phyloP scores from a whole-genome alignment of 371 early-diverging fungal genomes.

The Rhizopus stolonifer region DNA sequence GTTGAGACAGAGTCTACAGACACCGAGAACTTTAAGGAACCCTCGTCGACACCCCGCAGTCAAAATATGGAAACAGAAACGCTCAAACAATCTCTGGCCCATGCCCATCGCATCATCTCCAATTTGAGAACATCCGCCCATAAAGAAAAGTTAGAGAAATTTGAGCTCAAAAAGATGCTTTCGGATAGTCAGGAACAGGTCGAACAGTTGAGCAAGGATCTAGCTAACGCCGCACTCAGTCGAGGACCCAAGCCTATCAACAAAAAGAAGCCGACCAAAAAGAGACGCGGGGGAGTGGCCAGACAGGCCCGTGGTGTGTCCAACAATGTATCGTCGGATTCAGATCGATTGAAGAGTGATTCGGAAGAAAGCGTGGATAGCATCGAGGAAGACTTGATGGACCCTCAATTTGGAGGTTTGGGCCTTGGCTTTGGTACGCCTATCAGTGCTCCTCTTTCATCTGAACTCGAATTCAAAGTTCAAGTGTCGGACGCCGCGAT shows the following conservation, averaged over 20 bases:
- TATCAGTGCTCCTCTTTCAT: constrained; percentile 19
- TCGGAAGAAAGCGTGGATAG: constrained; percentile 6
- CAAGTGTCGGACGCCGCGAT: constrained; percentile 21
- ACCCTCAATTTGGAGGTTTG: constrained; percentile 1
- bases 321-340: constrained; percentile 15
- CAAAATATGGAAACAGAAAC: constrained; percentile 47
- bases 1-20: too few species aligned
- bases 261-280: constrained; percentile 17
- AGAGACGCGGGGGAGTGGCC: constrained; percentile 20
- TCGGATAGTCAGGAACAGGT: constrained; percentile 66
- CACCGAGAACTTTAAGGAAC: too few species aligned
- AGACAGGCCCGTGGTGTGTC: constrained; percentile 26
- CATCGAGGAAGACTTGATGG: constrained; percentile 6
- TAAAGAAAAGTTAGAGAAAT: constrained; percentile 56
- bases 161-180: constrained; percentile 61
- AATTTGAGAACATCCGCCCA: constrained; percentile 48
- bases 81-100: constrained; percentile 44
- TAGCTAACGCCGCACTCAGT: not conserved
- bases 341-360: constrained; percentile 7
- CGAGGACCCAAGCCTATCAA: constrained; percentile 2
- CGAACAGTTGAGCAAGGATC: constrained; percentile 58
- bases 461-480: constrained; percentile 24
- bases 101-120: constrained; percentile 54
- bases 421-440: not conserved
- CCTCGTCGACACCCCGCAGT: constrained; percentile 19